These are phyloP conservation scores for Persicaria maculosa DNA, from an alignment of 148 eudicot species.

Conservation along the genomic window DNA sequence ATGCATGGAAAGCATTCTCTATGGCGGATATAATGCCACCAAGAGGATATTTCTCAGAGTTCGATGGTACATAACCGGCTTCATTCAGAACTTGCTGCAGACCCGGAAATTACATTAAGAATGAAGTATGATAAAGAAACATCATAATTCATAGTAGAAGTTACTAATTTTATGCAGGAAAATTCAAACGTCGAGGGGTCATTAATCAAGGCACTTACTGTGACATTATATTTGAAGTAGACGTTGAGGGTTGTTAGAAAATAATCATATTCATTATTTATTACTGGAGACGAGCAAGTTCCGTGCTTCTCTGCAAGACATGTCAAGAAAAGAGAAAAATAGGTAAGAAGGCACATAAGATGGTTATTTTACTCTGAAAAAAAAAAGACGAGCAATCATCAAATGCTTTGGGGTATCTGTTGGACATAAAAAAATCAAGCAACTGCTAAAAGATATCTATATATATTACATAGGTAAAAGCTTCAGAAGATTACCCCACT, in stretches of 20 bases:
- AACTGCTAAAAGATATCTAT: neutral
- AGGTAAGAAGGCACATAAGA: neutral
- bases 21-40: conserved; percentile 80
- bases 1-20: conserved; percentile 78
- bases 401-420: neutral
- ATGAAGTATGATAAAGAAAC: neutral
- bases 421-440: neutral
- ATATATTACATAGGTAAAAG: neutral
- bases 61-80: conserved; percentile 86
- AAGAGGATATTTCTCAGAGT: conserved; percentile 80
- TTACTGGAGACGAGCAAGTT: conserved; percentile 65
- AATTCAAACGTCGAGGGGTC: neutral
- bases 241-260: conserved; percentile 60
- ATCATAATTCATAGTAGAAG: neutral
- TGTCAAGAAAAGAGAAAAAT: conserved; percentile 15
- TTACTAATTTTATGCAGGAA: neutral
- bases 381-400: neutral
- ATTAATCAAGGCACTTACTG: conserved; percentile 42
- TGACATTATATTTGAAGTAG: conserved; percentile 85
- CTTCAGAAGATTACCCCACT: conserved; percentile 88
- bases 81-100: conserved; percentile 65
- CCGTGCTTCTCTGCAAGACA: conserved; percentile 83
- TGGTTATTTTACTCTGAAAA: neutral
- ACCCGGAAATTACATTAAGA: neutral
- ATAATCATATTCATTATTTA: conserved; percentile 57